Evolutionary conservation across 768 basidiomycete species (phyloP).

Genomic region (Leccinum variicolor): DNA sequence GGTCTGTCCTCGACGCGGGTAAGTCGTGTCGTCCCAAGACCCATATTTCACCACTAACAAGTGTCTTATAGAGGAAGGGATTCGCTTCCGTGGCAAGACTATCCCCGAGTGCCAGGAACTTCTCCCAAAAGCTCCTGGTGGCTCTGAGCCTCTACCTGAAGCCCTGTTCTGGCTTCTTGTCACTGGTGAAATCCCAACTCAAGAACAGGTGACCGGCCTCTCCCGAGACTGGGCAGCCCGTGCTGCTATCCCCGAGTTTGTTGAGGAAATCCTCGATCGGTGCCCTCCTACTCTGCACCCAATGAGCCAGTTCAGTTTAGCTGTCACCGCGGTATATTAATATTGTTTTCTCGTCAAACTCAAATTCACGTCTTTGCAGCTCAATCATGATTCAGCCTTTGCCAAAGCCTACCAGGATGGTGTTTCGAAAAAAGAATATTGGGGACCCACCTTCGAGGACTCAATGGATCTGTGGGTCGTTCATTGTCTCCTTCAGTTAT

Average conservation of each 20-base stretch:
- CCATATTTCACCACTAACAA: background rate
- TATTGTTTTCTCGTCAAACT: background rate
- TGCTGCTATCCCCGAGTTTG: slow-evolving; percentile 85
- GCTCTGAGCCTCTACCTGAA: slow-evolving; percentile 89
- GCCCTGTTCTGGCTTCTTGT: slow-evolving; percentile 94
- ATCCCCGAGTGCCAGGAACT: slow-evolving; percentile 86
- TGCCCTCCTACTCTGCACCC: slow-evolving; percentile 94
- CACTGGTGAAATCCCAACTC: slow-evolving; percentile 92
- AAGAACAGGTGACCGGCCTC: slow-evolving; percentile 81
- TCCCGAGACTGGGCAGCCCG: slow-evolving; percentile 96
- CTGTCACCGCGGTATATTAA: slow-evolving; percentile 79
- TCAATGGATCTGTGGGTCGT: slow-evolving; percentile 73
- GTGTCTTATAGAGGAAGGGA: slow-evolving; percentile 74
- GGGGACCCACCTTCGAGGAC: slow-evolving; percentile 91
- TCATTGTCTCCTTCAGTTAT: background rate
- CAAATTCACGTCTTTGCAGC: slow-evolving; percentile 35
- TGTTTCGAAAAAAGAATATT: slow-evolving; percentile 93
- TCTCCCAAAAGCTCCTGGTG: slow-evolving; percentile 87
- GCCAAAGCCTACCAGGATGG: slow-evolving; percentile 93
- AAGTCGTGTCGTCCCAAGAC: slow-evolving; percentile 18
- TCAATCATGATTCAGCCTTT: slow-evolving; percentile 95
- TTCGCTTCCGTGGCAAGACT: slow-evolving; percentile 96
- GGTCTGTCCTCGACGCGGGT: slow-evolving; percentile 94
- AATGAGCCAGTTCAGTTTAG: slow-evolving; percentile 97
- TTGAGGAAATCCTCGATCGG: slow-evolving; percentile 95